Evolutionary conservation across 495 filamentous ascomycete genomes (phyloP).

Genomic region (Aspergillus indologenus): DNA sequence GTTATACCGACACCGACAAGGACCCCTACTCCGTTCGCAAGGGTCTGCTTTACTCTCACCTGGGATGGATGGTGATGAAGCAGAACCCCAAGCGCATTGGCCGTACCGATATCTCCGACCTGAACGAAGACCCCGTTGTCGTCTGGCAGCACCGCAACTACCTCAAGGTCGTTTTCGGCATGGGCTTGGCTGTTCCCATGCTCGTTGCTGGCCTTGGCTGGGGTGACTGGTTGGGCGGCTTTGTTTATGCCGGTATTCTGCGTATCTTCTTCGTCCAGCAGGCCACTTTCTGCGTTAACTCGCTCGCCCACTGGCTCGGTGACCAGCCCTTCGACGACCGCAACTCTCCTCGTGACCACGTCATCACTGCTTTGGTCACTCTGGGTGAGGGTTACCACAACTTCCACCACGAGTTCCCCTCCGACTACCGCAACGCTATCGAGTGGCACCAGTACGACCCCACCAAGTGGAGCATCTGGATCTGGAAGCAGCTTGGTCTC

Average conservation of each 20-base stretch:
- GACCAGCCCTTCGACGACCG: conserved; percentile 94
- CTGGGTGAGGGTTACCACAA: conserved; percentile 94
- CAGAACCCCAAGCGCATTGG: conserved; percentile 79
- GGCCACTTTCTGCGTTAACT: conserved; percentile 94
- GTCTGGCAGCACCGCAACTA: conserved; percentile 86
- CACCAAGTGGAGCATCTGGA: conserved; percentile 91
- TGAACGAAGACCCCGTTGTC: conserved; percentile 83
- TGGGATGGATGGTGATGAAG: conserved; percentile 81
- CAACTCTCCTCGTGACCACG: conserved; percentile 85
- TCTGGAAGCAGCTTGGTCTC: conserved; percentile 79
- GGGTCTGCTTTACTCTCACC: conserved; percentile 83
- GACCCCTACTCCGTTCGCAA: conserved; percentile 93
- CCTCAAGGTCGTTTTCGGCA: conserved; percentile 72
- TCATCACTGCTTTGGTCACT: conserved; percentile 82
- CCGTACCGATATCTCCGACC: conserved; percentile 83
- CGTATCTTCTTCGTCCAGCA: conserved; percentile 91
- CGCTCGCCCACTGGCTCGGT: conserved; percentile 87
- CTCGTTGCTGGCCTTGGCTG: conserved; percentile 73
- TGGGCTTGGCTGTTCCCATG: conserved; percentile 75
- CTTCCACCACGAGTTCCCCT: conserved; percentile 96
- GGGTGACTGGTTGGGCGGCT: conserved; percentile 78
- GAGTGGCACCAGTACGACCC: conserved; percentile 92
- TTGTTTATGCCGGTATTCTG: conserved; percentile 82
- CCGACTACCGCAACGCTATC: conserved; percentile 91
- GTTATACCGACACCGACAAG: conserved; percentile 93